These are phyloP conservation scores for Cymbopogon flexuosus DNA, from an alignment of 202 grass and related monocot genomes.

Conservation along the genomic window DNA sequence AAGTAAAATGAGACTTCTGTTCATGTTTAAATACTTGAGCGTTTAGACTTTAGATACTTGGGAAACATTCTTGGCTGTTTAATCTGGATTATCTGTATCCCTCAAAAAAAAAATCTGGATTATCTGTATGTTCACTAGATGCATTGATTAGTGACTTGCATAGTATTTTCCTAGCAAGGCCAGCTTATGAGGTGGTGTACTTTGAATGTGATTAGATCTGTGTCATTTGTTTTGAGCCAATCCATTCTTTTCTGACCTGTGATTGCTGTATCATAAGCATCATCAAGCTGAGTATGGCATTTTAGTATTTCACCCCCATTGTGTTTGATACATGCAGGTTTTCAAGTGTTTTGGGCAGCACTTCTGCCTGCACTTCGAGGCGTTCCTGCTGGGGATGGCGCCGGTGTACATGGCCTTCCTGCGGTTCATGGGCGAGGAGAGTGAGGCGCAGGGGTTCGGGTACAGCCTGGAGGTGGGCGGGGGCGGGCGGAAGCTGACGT, in stretches of 20 bases:
- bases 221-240: background rate
- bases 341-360: conserved; percentile 86
- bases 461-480: conserved; percentile 87
- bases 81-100: background rate
- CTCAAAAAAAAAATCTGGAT: too few species aligned
- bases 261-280: background rate
- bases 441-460: conserved; percentile 62
- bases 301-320: background rate
- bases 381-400: conserved; percentile 67
- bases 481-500: conserved; percentile 64
- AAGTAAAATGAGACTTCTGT: conserved; percentile 18
- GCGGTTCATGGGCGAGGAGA: conserved; percentile 87
- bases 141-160: background rate
- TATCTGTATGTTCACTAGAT: background rate
- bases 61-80: background rate
- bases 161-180: background rate
- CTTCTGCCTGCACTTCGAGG: conserved; percentile 88
- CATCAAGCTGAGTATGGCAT: background rate
- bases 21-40: background rate
- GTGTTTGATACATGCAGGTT: conserved; percentile 37
- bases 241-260: background rate
- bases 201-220: background rate
- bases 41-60: background rate
- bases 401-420: conserved; percentile 86
- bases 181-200: background rate